Conservation (phyloP, 192 early-diverging fungal genomes). For the Gamsiella multidivaricata region DNA sequence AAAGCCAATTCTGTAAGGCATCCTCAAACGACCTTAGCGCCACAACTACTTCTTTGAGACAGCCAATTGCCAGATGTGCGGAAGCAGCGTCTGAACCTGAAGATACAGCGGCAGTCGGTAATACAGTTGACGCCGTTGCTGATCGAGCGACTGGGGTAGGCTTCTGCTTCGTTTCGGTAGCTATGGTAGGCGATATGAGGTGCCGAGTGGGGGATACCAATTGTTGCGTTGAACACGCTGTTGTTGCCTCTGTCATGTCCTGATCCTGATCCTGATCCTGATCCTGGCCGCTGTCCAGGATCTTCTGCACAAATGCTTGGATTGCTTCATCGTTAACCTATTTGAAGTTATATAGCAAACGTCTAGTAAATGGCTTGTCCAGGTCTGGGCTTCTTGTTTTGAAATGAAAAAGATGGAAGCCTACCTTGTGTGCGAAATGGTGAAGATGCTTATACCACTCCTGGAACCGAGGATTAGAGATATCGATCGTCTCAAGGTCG, state of each 20-base stretch:
- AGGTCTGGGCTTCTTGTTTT: background rate
- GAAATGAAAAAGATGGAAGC: background rate
- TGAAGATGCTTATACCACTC: slow-evolving; percentile 55
- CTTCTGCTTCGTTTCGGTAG: background rate
- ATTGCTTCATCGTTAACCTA: slow-evolving; percentile 3
- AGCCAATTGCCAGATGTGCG: background rate
- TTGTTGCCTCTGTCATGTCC: background rate
- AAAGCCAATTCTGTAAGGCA: slow-evolving; percentile 5
- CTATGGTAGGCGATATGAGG: background rate
- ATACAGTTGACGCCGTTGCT: background rate
- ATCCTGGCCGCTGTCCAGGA: background rate
- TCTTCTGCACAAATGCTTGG: background rate
- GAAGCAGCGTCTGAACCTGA: no score
- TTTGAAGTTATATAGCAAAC: no score
- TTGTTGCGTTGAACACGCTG: background rate
- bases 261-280: slow-evolving; percentile 5
- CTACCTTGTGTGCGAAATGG: slow-evolving; percentile 59
- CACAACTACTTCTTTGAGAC: slow-evolving; percentile 19
- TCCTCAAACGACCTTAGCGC: slow-evolving; percentile 27
- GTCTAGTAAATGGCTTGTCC: background rate
- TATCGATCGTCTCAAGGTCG: slow-evolving; percentile 12
- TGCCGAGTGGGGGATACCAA: background rate
- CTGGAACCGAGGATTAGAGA: slow-evolving; percentile 32
- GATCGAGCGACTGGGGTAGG: background rate
- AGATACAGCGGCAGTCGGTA: background rate